These are phyloP conservation scores for Xylariaceae sp. DNA, from an alignment of 2,329 filamentous ascomycete species.

Conservation along the genomic window DNA sequence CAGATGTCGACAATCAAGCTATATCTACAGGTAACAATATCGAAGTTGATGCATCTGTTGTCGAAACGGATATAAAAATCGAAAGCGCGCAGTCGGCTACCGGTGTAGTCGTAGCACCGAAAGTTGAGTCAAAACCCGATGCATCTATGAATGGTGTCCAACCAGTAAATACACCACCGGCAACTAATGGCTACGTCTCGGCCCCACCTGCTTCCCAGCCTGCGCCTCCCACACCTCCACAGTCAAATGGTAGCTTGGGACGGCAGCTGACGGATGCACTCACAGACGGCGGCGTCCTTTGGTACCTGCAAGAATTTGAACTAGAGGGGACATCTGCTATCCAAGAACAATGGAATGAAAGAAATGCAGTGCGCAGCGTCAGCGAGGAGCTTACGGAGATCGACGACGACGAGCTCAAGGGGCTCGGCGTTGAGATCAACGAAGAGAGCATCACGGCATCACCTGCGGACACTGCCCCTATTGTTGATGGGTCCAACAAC, in stretches of 20 bases:
- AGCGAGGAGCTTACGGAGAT: constrained; percentile 91
- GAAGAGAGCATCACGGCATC: constrained; percentile 53
- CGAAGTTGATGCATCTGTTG: constrained; percentile 52
- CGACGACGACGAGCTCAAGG: constrained; percentile 86
- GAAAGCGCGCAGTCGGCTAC: constrained; percentile 37
- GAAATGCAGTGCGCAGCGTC: constrained; percentile 69
- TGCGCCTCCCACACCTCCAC: constrained; percentile 69
- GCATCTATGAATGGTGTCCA: constrained; percentile 38
- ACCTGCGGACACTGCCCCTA: constrained; percentile 33
- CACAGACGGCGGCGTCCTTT: constrained; percentile 77
- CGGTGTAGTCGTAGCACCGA: constrained; percentile 5
- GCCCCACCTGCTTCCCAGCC: constrained; percentile 42
- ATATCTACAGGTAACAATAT: constrained; percentile 49
- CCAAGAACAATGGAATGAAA: constrained; percentile 75
- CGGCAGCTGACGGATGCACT: constrained; percentile 60
- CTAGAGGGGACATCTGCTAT: constrained; percentile 79
- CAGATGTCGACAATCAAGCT: constrained; percentile 46
- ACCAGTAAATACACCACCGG: constrained; percentile 53
- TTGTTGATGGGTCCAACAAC: constrained; percentile 29
- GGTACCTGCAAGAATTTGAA: constrained; percentile 85
- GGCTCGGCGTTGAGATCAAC: constrained; percentile 63
- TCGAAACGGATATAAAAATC: constrained; percentile 38
- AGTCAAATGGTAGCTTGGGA: constrained; percentile 64
- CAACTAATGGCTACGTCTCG: constrained; percentile 52
- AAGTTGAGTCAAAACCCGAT: constrained; percentile 35